phyloP scores from a whole-genome alignment of 352 stramenopile species.

The Phytophthora citrophthora region DNA sequence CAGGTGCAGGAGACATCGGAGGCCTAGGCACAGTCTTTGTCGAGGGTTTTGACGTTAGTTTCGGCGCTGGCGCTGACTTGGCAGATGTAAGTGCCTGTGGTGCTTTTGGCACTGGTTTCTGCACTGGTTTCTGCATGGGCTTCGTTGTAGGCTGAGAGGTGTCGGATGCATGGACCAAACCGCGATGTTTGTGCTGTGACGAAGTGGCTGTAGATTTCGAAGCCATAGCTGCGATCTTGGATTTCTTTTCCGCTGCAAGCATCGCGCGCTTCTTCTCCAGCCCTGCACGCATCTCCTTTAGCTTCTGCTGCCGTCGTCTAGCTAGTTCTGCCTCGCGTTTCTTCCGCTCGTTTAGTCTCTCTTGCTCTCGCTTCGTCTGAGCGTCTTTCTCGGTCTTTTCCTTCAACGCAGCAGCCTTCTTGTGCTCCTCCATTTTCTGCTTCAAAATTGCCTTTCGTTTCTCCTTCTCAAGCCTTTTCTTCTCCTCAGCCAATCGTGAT shows the following conservation, averaged over 20 bases:
- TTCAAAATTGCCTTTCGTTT: slow-evolving; percentile 69
- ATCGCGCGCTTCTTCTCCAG: slow-evolving; percentile 74
- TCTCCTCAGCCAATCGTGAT: slow-evolving; percentile 68
- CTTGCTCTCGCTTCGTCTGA: slow-evolving; percentile 72
- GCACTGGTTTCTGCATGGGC: slow-evolving; percentile 15
- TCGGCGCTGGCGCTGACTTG: slow-evolving; percentile 15
- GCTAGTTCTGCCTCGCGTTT: slow-evolving; percentile 69
- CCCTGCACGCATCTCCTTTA: slow-evolving; percentile 72
- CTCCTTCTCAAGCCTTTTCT: slow-evolving; percentile 67
- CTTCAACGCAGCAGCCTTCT: slow-evolving; percentile 70
- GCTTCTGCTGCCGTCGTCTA: slow-evolving; percentile 62
- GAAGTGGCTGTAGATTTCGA: slow-evolving; percentile 11
- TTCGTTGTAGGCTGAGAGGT: slow-evolving; percentile 22
- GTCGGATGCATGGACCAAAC: slow-evolving; percentile 26
- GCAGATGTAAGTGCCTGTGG: slow-evolving; percentile 17
- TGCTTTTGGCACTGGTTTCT: slow-evolving; percentile 19
- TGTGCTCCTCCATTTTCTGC: slow-evolving; percentile 79
- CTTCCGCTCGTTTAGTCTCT: slow-evolving; percentile 73
- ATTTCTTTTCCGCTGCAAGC: slow-evolving; percentile 54
- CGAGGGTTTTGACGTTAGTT: slow-evolving; percentile 9
- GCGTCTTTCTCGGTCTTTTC: slow-evolving; percentile 74
- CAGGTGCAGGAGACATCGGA: slow-evolving; percentile 5
- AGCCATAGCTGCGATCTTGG: slow-evolving; percentile 4
- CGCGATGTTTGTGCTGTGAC: slow-evolving; percentile 30
- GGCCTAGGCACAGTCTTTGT: slow-evolving; percentile 18